Conservation (phyloP, 345 rosid species). For the Linum trigynum region DNA sequence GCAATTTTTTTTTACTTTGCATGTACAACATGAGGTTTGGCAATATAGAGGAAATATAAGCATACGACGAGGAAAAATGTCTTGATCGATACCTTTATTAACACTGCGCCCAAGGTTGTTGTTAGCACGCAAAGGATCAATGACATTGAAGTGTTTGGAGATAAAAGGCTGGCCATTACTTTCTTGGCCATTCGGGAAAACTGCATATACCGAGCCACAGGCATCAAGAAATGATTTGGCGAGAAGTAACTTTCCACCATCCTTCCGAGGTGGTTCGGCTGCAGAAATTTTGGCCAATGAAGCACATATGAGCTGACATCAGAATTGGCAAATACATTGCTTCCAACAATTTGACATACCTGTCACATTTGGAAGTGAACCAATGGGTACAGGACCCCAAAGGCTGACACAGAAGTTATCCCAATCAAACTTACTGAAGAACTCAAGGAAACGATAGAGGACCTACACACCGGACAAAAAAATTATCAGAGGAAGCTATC, state of each 20-base stretch:
- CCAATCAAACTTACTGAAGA: constrained; percentile 10
- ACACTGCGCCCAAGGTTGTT: constrained; percentile 10
- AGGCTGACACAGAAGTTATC: constrained; percentile 9
- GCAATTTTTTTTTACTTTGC: too few relatives aligned
- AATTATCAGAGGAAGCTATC: background rate
- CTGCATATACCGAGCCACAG: constrained; percentile 1
- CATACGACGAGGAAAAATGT: background rate
- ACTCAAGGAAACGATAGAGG: constrained; percentile 9
- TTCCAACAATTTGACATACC: background rate
- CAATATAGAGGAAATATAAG: background rate
- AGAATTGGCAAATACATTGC: background rate
- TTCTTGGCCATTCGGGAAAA: constrained; percentile 1
- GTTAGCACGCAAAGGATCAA: constrained; percentile 6
- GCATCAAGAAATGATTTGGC: constrained; percentile 7
- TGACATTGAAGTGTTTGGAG: constrained; percentile 6
- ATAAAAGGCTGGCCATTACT: background rate
- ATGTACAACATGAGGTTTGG: too few relatives aligned
- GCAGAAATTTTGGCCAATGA: background rate
- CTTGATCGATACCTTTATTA: background rate
- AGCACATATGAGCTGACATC: too few relatives aligned
- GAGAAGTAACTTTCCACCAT: constrained; percentile 2
- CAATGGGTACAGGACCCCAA: constrained; percentile 7
- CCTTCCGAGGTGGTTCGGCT: constrained; percentile 10
- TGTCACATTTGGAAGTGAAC: constrained; percentile 1
- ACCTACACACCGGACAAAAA: background rate